Evolutionary conservation across 2,329 filamentous ascomycete genomes (phyloP).

Genomic region (Fusarium denticulatum): DNA sequence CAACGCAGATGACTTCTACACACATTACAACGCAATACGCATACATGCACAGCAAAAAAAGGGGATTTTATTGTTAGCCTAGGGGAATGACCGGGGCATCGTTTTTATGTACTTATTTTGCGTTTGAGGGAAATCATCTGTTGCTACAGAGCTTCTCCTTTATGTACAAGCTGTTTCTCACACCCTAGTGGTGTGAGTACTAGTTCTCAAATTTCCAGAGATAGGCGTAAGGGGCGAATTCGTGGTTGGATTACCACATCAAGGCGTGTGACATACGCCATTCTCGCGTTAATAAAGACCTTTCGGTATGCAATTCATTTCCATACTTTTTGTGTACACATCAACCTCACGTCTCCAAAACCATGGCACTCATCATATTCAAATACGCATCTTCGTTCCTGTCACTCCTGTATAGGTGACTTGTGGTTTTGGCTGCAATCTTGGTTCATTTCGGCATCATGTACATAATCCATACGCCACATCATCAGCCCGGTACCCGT

Average conservation of each 20-base stretch:
- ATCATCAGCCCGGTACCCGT: constrained; percentile 37
- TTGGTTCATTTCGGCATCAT: constrained; percentile 45
- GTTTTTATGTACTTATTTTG: constrained; percentile 22
- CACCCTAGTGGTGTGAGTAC: constrained; percentile 7
- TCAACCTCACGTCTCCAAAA: background rate
- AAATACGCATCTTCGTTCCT: background rate
- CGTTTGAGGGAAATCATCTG: constrained; percentile 4
- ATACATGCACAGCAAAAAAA: constrained; percentile 16
- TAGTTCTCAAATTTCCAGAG: constrained; percentile 4
- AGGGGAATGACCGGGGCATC: constrained; percentile 15
- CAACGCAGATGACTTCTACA: constrained; percentile 2
- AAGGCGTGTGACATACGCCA: constrained; percentile 9
- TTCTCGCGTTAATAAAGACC: constrained; percentile 34
- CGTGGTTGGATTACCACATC: background rate
- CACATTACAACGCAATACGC: constrained; percentile 12
- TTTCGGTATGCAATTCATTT: constrained; percentile 27
- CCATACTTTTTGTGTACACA: constrained; percentile 22
- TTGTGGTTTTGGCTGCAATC: constrained; percentile 20
- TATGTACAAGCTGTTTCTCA: constrained; percentile 1
- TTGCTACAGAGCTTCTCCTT: background rate
- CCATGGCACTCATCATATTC: background rate
- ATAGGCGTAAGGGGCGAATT: constrained; percentile 2
- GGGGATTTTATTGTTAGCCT: constrained; percentile 26
- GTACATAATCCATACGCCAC: constrained; percentile 43
- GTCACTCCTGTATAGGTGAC: background rate